A percentile compares a stretch with the other conserved stretches of the same genome.
phyloP scores from a whole-genome alignment of 164 flowering plant species.

The Cinnamomum chago region DNA sequence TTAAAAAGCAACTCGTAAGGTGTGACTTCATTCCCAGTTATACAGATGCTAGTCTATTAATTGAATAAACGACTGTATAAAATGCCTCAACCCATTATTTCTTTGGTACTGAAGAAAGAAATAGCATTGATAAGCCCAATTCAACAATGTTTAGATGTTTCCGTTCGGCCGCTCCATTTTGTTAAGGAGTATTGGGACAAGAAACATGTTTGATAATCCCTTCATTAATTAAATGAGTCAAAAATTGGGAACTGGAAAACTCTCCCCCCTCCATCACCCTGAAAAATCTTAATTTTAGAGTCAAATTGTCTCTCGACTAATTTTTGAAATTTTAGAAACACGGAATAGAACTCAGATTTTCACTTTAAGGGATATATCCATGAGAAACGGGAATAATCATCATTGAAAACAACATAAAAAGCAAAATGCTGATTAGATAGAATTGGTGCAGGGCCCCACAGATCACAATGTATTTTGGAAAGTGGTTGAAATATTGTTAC shows the following conservation, averaged over 20 bases:
- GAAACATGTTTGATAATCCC: neutral
- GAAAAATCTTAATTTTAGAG: too few relatives aligned
- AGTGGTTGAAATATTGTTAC: neutral
- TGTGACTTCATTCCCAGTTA: neutral
- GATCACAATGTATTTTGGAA: neutral
- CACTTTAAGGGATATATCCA: too few relatives aligned
- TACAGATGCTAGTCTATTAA: neutral
- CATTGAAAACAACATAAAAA: too few relatives aligned
- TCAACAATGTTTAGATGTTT: neutral
- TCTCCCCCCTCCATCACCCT: neutral
- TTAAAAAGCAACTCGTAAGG: neutral
- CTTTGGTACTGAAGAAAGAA: neutral
- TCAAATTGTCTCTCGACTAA: too few relatives aligned
- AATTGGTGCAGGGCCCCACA: neutral
- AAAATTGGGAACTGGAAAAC: neutral
- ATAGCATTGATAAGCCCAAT: neutral
- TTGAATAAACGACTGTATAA: neutral
- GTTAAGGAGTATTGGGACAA: neutral
- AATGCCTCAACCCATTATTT: neutral
- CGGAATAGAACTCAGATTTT: too few relatives aligned
- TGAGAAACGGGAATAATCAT: too few relatives aligned
- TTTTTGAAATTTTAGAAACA: too few relatives aligned
- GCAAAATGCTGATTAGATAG: too few relatives aligned
- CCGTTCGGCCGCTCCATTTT: neutral
- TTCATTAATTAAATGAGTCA: neutral